Percentiles rank a stretch among this genome's conserved stretches.
Conservation (phyloP, 129 eudicot species). For the Erigeron canadensis region DNA sequence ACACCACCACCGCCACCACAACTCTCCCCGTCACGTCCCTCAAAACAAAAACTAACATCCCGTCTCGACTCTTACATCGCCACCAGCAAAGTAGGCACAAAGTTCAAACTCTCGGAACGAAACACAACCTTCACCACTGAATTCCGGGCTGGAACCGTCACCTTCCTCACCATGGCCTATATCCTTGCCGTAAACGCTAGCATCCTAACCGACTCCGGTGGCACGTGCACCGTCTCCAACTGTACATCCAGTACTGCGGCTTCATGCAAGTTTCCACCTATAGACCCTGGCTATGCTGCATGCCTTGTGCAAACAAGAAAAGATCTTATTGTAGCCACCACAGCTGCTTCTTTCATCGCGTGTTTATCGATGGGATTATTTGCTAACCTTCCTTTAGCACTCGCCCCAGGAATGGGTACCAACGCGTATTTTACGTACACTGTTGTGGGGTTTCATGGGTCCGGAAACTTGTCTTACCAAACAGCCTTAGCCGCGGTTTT, state of each 20-base stretch:
- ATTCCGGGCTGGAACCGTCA: background rate
- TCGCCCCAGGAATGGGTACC: background rate
- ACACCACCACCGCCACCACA: background rate
- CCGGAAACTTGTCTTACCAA: background rate
- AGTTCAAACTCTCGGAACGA: slow-evolving; percentile 1
- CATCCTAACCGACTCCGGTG: background rate
- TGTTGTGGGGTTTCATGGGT: background rate
- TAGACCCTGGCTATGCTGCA: background rate
- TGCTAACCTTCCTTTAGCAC: background rate
- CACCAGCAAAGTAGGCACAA: background rate
- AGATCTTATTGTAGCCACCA: background rate
- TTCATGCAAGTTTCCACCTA: background rate
- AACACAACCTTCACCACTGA: background rate
- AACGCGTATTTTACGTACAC: background rate
- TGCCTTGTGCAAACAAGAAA: background rate
- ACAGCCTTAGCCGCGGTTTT: background rate
- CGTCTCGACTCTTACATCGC: background rate
- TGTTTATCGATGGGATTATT: background rate
- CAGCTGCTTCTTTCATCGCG: background rate
- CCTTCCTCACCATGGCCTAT: slow-evolving; percentile 5
- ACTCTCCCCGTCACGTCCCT: background rate
- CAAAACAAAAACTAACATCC: background rate
- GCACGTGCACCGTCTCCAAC: background rate
- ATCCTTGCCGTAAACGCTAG: background rate
- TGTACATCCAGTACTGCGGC: background rate